Conservation (phyloP, 139 green algal species). For the Zygnema cylindricum region DNA sequence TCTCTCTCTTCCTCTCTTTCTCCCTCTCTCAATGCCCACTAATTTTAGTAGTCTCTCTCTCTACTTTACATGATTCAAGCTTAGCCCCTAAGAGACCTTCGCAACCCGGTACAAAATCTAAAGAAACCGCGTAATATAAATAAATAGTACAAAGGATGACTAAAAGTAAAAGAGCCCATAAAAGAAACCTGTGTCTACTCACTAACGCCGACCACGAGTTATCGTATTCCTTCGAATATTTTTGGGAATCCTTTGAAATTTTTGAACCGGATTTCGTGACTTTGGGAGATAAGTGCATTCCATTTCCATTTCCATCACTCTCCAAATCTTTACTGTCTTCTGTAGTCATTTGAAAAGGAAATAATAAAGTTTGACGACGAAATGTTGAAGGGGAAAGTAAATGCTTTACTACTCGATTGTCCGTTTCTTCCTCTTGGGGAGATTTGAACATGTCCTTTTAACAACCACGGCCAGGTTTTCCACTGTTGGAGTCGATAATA, state of each 20-base stretch:
- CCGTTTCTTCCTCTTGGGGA: too few relatives aligned
- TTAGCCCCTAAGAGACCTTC: neutral
- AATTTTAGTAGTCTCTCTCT: neutral
- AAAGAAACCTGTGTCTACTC: conserved; percentile 26
- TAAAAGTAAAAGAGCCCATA: conserved; percentile 13
- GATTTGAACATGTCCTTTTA: too few relatives aligned
- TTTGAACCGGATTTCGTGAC: neutral
- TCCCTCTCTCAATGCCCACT: neutral
- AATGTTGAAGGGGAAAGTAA: too few relatives aligned
- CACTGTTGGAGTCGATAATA: too few relatives aligned
- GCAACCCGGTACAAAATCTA: conserved; percentile 14
- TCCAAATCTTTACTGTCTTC: too few relatives aligned
- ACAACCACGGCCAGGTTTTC: too few relatives aligned
- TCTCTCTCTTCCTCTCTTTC: neutral
- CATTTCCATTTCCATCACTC: neutral
- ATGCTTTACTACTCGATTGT: too few relatives aligned
- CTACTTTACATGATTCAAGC: neutral
- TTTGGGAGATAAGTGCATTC: neutral
- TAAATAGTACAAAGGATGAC: conserved; percentile 46
- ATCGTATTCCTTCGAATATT: conserved; percentile 6
- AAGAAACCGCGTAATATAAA: conserved; percentile 36
- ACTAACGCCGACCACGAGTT: conserved; percentile 7
- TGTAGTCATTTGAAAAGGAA: too few relatives aligned
- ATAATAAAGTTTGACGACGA: too few relatives aligned
- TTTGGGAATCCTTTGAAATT: too few relatives aligned